Evolutionary conservation across 768 basidiomycete species (phyloP).

Genomic region (Lactifluus piperatus): DNA sequence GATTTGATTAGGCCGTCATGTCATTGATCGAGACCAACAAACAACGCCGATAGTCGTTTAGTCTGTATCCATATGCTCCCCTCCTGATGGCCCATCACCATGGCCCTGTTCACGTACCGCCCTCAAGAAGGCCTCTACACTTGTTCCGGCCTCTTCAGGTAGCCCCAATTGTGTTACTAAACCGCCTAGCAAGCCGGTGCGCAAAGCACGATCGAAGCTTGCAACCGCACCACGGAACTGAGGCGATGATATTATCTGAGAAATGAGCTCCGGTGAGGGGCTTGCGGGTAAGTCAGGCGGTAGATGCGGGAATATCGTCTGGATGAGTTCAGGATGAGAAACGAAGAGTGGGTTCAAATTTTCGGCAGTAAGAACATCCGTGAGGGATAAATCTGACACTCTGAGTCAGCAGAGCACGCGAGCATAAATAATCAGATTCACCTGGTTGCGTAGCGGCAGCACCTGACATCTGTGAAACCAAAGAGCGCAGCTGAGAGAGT

Average conservation of each 20-base stretch:
- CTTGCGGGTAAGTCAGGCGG: conserved; percentile 67
- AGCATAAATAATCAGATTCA: conserved; percentile 18
- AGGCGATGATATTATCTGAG: conserved; percentile 71
- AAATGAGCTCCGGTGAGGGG: conserved; percentile 59
- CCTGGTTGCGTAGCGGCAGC: conserved; percentile 30
- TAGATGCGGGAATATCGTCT: conserved; percentile 70
- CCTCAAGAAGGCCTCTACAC: conserved; percentile 70
- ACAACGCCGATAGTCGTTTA: conserved; percentile 24
- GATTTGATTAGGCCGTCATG: conserved; percentile 3
- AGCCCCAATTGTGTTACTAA: conserved; percentile 74
- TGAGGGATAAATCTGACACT: conserved; percentile 50
- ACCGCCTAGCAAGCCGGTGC: conserved; percentile 68
- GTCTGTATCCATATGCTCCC: conserved; percentile 77
- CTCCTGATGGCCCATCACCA: conserved; percentile 32
- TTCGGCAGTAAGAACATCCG: conserved; percentile 66
- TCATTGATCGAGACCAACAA: background rate
- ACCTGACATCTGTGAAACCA: conserved; percentile 37
- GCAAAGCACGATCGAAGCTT: conserved; percentile 76
- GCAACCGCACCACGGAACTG: conserved; percentile 76
- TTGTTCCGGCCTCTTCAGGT: conserved; percentile 75
- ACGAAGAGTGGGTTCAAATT: conserved; percentile 66
- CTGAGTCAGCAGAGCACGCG: conserved; percentile 5
- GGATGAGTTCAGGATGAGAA: conserved; percentile 58
- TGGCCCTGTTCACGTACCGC: conserved; percentile 72
- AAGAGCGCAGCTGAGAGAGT: conserved; percentile 48